Conservation (phyloP, 148 eudicot species). For the Gaultheria prostrata region DNA sequence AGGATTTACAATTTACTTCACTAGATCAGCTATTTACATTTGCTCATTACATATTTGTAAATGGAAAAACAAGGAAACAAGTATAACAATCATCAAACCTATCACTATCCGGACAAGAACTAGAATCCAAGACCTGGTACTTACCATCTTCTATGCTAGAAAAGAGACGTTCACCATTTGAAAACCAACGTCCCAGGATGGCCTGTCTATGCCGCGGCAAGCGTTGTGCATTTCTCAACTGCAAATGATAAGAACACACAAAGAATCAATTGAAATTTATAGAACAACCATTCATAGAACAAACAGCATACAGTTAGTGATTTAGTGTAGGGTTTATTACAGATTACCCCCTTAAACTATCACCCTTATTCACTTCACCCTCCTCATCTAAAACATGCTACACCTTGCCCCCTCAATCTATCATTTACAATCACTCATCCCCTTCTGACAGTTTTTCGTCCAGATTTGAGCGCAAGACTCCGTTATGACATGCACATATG, state of each 20-base stretch:
- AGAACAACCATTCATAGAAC: too few species aligned
- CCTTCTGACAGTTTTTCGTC: neutral
- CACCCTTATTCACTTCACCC: too few species aligned
- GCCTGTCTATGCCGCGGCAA: slow-evolving; percentile 43
- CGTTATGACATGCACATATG: too few species aligned
- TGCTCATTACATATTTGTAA: too few species aligned
- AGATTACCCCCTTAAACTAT: neutral
- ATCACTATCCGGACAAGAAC: neutral
- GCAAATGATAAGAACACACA: slow-evolving; percentile 17
- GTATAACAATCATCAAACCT: neutral
- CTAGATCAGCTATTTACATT: too few species aligned
- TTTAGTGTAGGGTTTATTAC: neutral
- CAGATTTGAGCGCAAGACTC: neutral
- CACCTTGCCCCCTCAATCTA: too few species aligned
- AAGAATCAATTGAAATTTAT: neutral
- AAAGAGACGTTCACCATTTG: slow-evolving; percentile 33
- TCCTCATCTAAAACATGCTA: too few species aligned
- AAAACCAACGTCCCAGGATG: slow-evolving; percentile 45
- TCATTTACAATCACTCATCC: too few species aligned
- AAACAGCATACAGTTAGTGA: neutral
- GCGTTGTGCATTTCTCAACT: slow-evolving; percentile 42
- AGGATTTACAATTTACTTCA: neutral
- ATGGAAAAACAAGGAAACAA: neutral
- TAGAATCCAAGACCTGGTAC: neutral
- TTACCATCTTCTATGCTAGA: slow-evolving; percentile 46